These are phyloP conservation scores for Microcyclospora pomicola DNA, from an alignment of 2,329 filamentous ascomycete species.

Conservation along the genomic window DNA sequence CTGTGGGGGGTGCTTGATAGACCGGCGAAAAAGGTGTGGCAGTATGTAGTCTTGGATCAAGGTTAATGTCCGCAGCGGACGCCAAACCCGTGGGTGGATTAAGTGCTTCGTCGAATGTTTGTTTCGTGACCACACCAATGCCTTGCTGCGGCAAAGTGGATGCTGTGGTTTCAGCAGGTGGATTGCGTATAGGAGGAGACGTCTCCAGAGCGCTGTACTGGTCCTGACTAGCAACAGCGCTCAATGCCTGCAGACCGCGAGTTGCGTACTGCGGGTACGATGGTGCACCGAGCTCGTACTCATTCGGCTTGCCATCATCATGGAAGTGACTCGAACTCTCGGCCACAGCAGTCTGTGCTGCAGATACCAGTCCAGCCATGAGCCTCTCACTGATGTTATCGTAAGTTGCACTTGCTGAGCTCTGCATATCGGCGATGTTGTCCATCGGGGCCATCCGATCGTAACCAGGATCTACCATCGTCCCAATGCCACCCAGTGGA, in stretches of 20 bases:
- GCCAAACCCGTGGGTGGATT: slow-evolving; percentile 30
- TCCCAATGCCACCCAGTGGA: too few species aligned
- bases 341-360: slow-evolving; percentile 2
- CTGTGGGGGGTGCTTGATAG: too few species aligned
- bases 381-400: slow-evolving; percentile 1
- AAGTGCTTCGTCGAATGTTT: slow-evolving; percentile 44
- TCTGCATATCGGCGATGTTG: background rate
- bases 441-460: too few species aligned
- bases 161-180: slow-evolving; percentile 13
- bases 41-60: slow-evolving; percentile 19
- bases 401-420: background rate
- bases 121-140: slow-evolving; percentile 7
- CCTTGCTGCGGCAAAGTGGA: slow-evolving; percentile 12
- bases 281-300: slow-evolving; percentile 1
- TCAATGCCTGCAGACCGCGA: slow-evolving; percentile 41
- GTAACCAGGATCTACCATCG: too few species aligned
- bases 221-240: slow-evolving; percentile 35
- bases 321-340: slow-evolving; percentile 4
- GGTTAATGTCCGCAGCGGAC: slow-evolving; percentile 20
- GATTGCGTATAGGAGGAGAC: slow-evolving; percentile 13
- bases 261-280: slow-evolving; percentile 18
- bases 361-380: slow-evolving; percentile 1
- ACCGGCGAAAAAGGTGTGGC: slow-evolving; percentile 5
- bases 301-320: background rate
- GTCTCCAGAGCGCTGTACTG: slow-evolving; percentile 22